Base-by-base conservation (phyloP, 768 basidiomycete genomes). In the Amanita phalloides region DNA sequence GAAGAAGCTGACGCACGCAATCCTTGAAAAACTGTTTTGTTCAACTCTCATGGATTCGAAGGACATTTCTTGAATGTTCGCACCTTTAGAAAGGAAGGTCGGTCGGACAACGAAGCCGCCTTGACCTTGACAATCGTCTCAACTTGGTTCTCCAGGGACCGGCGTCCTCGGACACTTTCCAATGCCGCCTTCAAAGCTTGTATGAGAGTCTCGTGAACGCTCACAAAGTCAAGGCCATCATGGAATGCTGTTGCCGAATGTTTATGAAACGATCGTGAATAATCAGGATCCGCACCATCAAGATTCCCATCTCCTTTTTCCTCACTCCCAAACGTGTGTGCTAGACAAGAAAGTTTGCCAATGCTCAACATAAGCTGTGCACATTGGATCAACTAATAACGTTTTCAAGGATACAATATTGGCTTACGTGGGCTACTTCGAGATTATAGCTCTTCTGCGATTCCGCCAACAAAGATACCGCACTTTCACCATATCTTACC, bases 311-410 rank as follows among this genome's bases (percentile, higher is more conserved):
- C 78, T 38, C 86, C 79, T 13, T 68, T 53, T 13, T 67, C 65
- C 32, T 71, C 68, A 1, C 66, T 66, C 57, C 83, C 84, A 54
- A 88, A 86, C 26, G 92, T 68, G 52, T 90, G 81, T 1, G 87
- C 87, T 11, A 96, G 71, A 59, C 89, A 81, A 0, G 85, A 71
- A 9, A 98, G 76, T 65, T 97, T 97, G 20, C 90, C 90, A 25
- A 97, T 79, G 60, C 91, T 93, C 51, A 94, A 77, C 78, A 90
- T 84, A 43, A 97, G 71, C 94, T 98, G 59, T 46, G 2, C 17
- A 14, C 30, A 51, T 36, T 17, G 38, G 52, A 48, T 21, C 9
- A n/a, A 6, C 30, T 38, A 14, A 49, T 45, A 55, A 10, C 3
- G 10, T 32, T 32, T 48, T 11, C 17, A 26, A 30, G 10, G 30